phyloP scores from a whole-genome alignment of 208 protist genomes.

The Leishmania tropica region DNA sequence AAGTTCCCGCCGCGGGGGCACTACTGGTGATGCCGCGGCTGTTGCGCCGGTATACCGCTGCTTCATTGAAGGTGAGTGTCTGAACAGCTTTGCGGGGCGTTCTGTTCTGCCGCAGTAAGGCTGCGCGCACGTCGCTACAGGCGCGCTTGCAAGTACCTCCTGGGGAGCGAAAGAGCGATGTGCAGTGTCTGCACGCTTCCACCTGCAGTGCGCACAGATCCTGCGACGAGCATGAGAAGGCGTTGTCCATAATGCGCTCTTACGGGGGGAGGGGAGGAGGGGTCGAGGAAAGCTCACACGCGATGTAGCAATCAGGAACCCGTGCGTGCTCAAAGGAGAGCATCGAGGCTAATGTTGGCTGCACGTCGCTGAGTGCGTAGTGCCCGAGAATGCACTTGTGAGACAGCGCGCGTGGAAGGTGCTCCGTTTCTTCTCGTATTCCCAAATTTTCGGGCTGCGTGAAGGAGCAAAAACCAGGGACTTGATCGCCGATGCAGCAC shows the following conservation, averaged over 20 bases:
- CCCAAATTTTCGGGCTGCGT: neutral
- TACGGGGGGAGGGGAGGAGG: no score
- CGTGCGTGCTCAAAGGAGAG: no score
- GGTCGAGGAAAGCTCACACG: neutral
- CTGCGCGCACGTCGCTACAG: neutral
- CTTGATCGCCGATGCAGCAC: neutral
- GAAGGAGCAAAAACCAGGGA: neutral
- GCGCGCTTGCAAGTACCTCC: neutral
- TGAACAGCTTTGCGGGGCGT: neutral
- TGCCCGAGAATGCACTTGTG: neutral
- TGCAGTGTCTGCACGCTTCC: neutral
- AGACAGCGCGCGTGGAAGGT: neutral
- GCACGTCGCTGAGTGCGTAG: neutral
- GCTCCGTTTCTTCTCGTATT: neutral
- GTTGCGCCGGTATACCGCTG: neutral
- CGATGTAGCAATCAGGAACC: neutral
- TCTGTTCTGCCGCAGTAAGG: neutral
- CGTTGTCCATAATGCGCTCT: neutral
- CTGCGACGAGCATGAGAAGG: slow-evolving; percentile 1
- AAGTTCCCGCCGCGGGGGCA: neutral
- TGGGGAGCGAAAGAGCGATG: neutral
- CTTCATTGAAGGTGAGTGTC: slow-evolving; percentile 1
- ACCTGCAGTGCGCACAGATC: neutral
- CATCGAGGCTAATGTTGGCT: neutral
- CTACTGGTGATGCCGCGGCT: neutral